phyloP scores from a whole-genome alignment of 164 flowering plant genomes.

The Santalum album region DNA sequence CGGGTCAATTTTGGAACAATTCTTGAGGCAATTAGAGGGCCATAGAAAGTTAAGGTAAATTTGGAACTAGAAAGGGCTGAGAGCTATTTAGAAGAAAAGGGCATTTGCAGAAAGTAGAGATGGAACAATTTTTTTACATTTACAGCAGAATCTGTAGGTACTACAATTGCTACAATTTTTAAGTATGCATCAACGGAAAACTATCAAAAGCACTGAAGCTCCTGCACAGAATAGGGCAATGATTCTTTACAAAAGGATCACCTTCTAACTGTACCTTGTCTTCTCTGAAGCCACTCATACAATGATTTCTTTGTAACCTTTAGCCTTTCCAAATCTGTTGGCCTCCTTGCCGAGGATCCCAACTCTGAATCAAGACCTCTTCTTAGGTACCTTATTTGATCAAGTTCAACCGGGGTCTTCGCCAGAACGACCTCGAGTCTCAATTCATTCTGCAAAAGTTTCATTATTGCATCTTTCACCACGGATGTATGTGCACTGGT shows the following conservation, averaged over 20 bases:
- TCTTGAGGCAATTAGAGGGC: too few species aligned
- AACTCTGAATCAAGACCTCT: slow-evolving; percentile 8
- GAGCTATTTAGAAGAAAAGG: too few species aligned
- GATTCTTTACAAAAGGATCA: slow-evolving; percentile 4
- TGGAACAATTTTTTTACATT: too few species aligned
- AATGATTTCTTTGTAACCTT: slow-evolving; percentile 53
- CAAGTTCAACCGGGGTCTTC: slow-evolving; percentile 16
- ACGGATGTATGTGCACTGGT: slow-evolving; percentile 12
- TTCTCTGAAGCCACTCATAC: slow-evolving; percentile 52
- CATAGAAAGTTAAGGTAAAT: too few species aligned
- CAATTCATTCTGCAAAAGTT: slow-evolving; percentile 51
- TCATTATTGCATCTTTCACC: slow-evolving; percentile 44
- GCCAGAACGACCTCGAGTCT: slow-evolving; percentile 46
- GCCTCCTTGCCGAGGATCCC: slow-evolving; percentile 46
- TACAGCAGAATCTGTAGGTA: too few species aligned
- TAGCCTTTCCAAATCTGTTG: slow-evolving; percentile 45
- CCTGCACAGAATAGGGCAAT: slow-evolving; percentile 10
- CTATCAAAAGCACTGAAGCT: background rate
- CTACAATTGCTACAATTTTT: too few species aligned
- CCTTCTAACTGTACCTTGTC: slow-evolving; percentile 13
- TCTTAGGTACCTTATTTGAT: background rate
- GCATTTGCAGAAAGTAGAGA: too few species aligned
- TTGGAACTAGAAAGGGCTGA: too few species aligned
- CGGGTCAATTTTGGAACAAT: too few species aligned
- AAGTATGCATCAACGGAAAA: too few species aligned